Percentiles rank a stretch among this genome's conserved stretches.
Evolutionary conservation across 1,284 basidiomycete species (phyloP).

Genomic region (Naganishia sp.): DNA sequence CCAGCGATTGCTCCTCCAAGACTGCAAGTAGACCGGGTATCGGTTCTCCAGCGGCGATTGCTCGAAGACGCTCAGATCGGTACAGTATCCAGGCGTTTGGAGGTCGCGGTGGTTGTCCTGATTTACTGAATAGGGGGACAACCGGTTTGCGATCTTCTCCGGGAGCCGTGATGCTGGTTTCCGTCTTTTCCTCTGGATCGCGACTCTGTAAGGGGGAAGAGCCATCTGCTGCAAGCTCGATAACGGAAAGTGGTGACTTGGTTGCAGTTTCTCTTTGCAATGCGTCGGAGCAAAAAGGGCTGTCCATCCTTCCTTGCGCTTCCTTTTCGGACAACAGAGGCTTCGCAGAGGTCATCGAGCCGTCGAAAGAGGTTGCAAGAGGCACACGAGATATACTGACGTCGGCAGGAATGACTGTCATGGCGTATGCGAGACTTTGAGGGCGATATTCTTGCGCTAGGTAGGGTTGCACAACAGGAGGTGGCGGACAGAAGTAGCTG

Average conservation of each 20-base stretch:
- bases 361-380: too few species aligned
- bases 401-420: slow-evolving; percentile 12
- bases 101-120: slow-evolving; percentile 66
- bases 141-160: background rate
- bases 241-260: too few species aligned
- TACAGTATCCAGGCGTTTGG: slow-evolving; percentile 93
- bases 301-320: background rate
- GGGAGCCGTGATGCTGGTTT: background rate
- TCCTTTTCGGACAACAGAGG: slow-evolving; percentile 2
- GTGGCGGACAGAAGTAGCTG: background rate
- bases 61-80: slow-evolving; percentile 65
- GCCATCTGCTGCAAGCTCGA: too few species aligned
- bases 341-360: background rate
- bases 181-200: background rate
- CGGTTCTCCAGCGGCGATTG: slow-evolving; percentile 43
- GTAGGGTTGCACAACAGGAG: background rate
- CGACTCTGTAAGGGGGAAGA: too few species aligned
- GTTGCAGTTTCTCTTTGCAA: background rate
- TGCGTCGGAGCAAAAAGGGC: background rate
- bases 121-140: background rate
- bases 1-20: slow-evolving; percentile 34
- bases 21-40: slow-evolving; percentile 38
- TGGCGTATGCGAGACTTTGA: slow-evolving; percentile 9
- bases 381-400: background rate
- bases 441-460: background rate